phyloP scores from a whole-genome alignment of 805 yeast species.

The Candida adriatica region DNA sequence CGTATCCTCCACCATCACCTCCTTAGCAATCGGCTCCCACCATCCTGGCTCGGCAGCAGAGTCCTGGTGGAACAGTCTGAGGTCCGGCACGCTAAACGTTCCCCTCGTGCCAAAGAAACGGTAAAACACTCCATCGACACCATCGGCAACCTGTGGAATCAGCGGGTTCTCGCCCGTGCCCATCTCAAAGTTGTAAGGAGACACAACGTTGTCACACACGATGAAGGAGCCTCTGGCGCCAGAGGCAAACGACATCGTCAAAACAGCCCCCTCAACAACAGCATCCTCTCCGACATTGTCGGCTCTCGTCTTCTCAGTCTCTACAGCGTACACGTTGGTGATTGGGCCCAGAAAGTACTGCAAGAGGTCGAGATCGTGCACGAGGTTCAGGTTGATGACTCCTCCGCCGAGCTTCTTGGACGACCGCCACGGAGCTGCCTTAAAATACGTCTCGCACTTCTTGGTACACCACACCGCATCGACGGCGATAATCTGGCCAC shows the following conservation, averaged over 20 bases:
- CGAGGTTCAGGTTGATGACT: constrained; percentile 14
- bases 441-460: constrained; percentile 15
- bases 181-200: constrained; percentile 18
- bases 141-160: constrained; percentile 9
- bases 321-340: constrained; percentile 11
- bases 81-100: constrained; percentile 13
- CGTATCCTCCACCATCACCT: constrained; percentile 5
- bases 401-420: constrained; percentile 16
- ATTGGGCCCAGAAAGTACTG: constrained; percentile 17
- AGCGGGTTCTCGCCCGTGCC: constrained; percentile 20
- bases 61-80: constrained; percentile 16
- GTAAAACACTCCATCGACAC: constrained; percentile 15
- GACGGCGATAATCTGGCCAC: constrained; percentile 15
- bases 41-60: constrained; percentile 6
- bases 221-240: constrained; percentile 16
- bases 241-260: constrained; percentile 10
- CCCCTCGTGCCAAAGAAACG: constrained; percentile 18
- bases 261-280: constrained; percentile 18
- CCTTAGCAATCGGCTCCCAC: constrained; percentile 15
- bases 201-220: constrained; percentile 16
- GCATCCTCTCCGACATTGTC: constrained; percentile 8
- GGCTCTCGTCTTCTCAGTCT: constrained; percentile 10
- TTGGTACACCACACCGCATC: constrained; percentile 17
- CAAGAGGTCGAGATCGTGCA: constrained; percentile 16
- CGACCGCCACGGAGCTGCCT: constrained; percentile 14